Evolutionary conservation across 305 asterid species (phyloP), one percentile per base, ranked within the genome.

Genomic region (Fraxinus sp.): DNA sequence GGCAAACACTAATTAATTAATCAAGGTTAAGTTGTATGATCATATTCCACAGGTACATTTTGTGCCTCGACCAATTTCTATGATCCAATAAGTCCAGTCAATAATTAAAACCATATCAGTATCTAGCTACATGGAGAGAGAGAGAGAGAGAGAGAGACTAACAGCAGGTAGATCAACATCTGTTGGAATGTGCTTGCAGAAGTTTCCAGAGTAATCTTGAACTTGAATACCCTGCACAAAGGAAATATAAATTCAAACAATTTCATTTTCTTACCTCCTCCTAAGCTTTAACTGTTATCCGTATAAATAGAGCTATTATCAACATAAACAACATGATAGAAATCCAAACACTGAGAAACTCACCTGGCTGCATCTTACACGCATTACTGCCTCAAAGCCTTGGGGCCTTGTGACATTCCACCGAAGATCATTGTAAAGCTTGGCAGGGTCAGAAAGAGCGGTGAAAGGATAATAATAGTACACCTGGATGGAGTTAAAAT

Each of bases 321-420:
- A 73, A 26, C 79, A 78, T 33, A 66, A 77, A 74, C 68, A 10
- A 77, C 59, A 84, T 36, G 52, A 33, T 7, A 14, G 81, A 70
- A 76, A 82, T 33, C 44, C 44, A 68, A 80, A 84, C 64, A 59
- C 74, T 35, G 20, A 80, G 76, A 82, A 85, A 80, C 88, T 84
- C 86, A 92, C 99, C 95, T 92, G 94, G 91, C 99, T 97, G 93
- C 99, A 93, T 86, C 99, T 92, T 81, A 97, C 98, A 86, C 98
- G 99, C 99, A 97, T 97, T 79, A 97, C 99, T 11, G 99, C 98
- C 87, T 97, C 99, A 85, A 92, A 93, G 77, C 98, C 99, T 90
- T 97, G 98, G 30, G 98, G 98, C 90, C 99, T 93, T 26, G 95
- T 91, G 85, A 97, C 94, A 84, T 97, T 97, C 99, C 99, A 97